Evolutionary conservation across 257 asterid species (phyloP), one percentile per base, ranked within the genome.

Genomic region (Lantana camara): DNA sequence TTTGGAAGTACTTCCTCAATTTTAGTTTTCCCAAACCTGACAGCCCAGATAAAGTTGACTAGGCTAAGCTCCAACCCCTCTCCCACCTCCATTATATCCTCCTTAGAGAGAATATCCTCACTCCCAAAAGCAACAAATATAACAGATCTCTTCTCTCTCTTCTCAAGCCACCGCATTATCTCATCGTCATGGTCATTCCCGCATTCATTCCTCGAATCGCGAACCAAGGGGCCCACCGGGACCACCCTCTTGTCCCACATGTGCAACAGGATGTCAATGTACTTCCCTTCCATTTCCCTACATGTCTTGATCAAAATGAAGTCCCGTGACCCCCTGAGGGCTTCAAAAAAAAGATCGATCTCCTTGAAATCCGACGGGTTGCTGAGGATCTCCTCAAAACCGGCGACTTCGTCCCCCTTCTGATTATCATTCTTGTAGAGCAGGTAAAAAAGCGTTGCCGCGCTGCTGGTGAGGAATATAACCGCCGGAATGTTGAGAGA

Each of bases 221-320:
- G 79, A 51, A 80, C 78, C 9, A 86, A 77, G 4, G 83, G 77
- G 3, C 95, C 91, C 22, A 81, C 86, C 0, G 85, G 87, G 0
- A 86, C 79, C 9, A 79, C 38, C 52, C 44, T 82, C 61, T 82
- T 86, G 48, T 60, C 3, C 16, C 17, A 3, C 53, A 84, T 3
- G 0, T 21, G 2, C 0, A 77, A 38, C 12, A 80, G 53, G 40
- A 66, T 77, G 41, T 82, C 85, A 0, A 84, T 68, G 53, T 84
- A 84, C 62, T 84, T 84, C 2, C 82, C 87, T 57, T 89, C 95
- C 2, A 89, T 56, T 50, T 79, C 86, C 23, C 70, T 46, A 22
- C 65, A 84, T 6, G 85, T 59, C 62, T 76, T 82, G 64, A 82
- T 73, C 66, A 87, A 37, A 44, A 87, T 62, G 11, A 85, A 62